Evolutionary conservation across 2,329 filamentous ascomycete species (phyloP).

Genomic region (Fusarium tricinctum): DNA sequence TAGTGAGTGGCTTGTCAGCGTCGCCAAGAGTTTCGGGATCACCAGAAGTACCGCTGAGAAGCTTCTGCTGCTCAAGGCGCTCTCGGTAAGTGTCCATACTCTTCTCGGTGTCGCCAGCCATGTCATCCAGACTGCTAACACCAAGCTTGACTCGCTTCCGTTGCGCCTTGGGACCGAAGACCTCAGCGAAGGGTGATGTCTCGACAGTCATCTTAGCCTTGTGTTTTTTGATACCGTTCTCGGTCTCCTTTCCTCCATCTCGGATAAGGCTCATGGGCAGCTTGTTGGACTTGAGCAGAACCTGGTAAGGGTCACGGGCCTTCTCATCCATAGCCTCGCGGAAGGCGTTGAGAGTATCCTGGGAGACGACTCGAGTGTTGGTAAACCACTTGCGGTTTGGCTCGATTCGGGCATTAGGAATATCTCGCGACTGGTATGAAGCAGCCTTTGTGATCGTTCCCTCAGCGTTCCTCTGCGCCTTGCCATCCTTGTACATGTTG

Average conservation of each 20-base stretch:
- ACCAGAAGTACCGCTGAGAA: conserved; percentile 79
- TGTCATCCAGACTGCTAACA: conserved; percentile 83
- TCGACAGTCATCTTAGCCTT: conserved; percentile 94
- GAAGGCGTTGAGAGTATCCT: conserved; percentile 89
- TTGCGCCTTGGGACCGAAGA: conserved; percentile 94
- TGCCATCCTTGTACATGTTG: conserved; percentile 92
- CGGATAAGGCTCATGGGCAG: conserved; percentile 94
- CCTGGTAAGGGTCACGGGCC: conserved; percentile 89
- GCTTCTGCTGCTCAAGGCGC: conserved; percentile 80
- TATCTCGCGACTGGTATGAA: conserved; percentile 84
- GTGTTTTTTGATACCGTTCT: conserved; percentile 91
- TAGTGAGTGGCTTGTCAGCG: conserved; percentile 60
- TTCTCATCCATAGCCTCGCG: conserved; percentile 93
- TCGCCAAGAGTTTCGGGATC: conserved; percentile 66
- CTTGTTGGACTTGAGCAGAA: conserved; percentile 97
- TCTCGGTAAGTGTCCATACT: conserved; percentile 87
- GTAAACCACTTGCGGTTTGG: conserved; percentile 98
- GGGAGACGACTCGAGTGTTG: conserved; percentile 90
- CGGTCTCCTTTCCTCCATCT: conserved; percentile 72
- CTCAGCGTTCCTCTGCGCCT: conserved; percentile 82
- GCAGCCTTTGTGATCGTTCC: conserved; percentile 90
- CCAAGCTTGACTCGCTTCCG: conserved; percentile 92
- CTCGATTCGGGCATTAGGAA: conserved; percentile 88
- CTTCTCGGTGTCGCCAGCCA: conserved; percentile 83
- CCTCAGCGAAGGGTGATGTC: conserved; percentile 85